Base-by-base conservation (phyloP, 305 asterid species). In the Solanum hybrid region DNA sequence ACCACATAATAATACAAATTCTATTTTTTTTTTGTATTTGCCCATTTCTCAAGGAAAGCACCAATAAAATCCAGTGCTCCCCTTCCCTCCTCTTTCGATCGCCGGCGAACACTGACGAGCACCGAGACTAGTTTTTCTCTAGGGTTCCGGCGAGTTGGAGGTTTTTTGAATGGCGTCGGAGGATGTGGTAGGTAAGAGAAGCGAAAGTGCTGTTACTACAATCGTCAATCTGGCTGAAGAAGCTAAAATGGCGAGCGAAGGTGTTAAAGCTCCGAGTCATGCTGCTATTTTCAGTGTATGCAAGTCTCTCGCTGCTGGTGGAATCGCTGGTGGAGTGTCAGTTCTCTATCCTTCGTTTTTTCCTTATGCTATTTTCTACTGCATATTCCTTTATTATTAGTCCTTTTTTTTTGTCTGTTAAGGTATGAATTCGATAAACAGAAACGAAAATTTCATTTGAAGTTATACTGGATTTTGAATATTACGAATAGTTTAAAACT, bases 241-340 rank as follows among this genome's bases (percentile, higher is more conserved):
- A 88, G 93, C 94, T 11, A 92, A 92, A 81, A 86, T 88, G 32
- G 94, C 93, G 6, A 91, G 91, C 7, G 94, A 92, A 92, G 94
- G 92, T 19, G 92, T 92, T 78, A 89, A 91, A 31, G 91, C 93
- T 69, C 92, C 93, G 0, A 89, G 86, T 87, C 76, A 77, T 78
- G 91, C 91, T 85, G 91, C 92, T 36, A 10, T 92, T 19, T 86
- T 89, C 32, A 89, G 89, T 86, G 89, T 92, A 71, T 87, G 88
- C 92, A 92, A 92, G 89, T 92, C 94, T 86, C 94, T 92, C 77
- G 92, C 90, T 24, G 94, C 94, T 15, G 94, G 93, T 35, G 93
- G 94, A 37, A 91, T 92, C 35, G 93, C 94, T 85, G 93, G 94
- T 29, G 93, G 94, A 88, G 92, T 92, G 94, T 92, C 4, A 89